Evolutionary conservation across 1,284 basidiomycete genomes (phyloP).

Genomic region (Porphyrellus sp.): DNA sequence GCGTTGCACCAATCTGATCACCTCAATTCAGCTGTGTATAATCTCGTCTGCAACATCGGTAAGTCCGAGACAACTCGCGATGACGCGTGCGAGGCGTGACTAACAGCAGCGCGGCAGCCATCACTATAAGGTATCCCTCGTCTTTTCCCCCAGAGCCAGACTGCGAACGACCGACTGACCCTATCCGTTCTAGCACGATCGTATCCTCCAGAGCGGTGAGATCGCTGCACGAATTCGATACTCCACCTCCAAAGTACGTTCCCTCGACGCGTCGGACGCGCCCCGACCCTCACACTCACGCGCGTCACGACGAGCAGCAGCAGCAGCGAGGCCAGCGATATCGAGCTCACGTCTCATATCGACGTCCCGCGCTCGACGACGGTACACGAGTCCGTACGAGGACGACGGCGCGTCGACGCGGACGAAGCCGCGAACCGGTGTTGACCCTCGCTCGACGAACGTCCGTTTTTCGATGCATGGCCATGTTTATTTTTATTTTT

Average conservation of each 20-base stretch:
- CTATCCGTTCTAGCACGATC: constrained; percentile 11
- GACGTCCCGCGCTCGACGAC: background rate
- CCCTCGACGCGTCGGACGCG: too few species aligned
- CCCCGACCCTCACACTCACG: background rate
- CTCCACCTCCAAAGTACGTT: background rate
- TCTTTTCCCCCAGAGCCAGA: too few species aligned
- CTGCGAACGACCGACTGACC: background rate
- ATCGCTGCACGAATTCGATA: constrained; percentile 4
- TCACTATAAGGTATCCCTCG: background rate
- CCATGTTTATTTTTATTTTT: background rate
- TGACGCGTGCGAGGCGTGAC: background rate
- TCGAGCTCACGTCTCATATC: background rate
- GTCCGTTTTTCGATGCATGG: background rate
- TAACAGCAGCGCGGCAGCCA: background rate
- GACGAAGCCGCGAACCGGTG: background rate
- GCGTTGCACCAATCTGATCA: background rate
- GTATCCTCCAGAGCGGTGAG: constrained; percentile 9
- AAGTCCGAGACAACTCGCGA: background rate
- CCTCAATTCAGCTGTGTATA: background rate
- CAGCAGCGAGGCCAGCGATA: background rate
- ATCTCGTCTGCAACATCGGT: background rate
- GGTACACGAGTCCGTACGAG: background rate
- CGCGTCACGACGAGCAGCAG: too few species aligned
- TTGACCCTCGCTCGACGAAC: too few species aligned
- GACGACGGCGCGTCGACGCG: background rate